Evolutionary conservation across 805 yeast genomes (phyloP).

Genomic region (Huiozyma naganishii): DNA sequence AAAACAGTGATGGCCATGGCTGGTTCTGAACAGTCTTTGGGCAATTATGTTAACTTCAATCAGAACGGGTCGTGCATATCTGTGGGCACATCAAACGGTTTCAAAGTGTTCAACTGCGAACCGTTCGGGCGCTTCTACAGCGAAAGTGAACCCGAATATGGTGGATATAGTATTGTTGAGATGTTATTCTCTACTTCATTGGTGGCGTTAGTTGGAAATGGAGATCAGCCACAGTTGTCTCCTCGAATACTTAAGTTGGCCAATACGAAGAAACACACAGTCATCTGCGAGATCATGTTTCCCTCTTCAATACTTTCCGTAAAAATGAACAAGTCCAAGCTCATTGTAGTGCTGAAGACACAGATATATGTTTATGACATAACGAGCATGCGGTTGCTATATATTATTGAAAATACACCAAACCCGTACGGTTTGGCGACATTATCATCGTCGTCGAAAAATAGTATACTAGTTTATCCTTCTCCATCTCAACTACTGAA

Average conservation of each 20-base stretch:
- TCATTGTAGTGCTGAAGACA: constrained; percentile 50
- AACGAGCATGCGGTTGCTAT: constrained; percentile 54
- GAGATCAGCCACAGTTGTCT: constrained; percentile 54
- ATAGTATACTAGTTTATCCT: constrained; percentile 58
- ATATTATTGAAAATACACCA: constrained; percentile 37
- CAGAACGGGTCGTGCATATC: constrained; percentile 68
- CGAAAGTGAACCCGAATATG: constrained; percentile 28
- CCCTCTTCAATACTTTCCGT: constrained; percentile 52
- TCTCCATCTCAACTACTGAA: constrained; percentile 54
- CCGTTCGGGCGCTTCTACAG: constrained; percentile 49
- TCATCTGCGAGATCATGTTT: constrained; percentile 64
- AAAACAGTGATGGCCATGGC: too few species aligned
- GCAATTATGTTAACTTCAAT: constrained; percentile 51
- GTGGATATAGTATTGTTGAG: constrained; percentile 57
- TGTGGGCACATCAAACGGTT: constrained; percentile 52
- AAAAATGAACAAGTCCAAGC: constrained; percentile 52
- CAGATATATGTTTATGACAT: constrained; percentile 67
- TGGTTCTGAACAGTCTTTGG: not conserved
- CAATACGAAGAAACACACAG: constrained; percentile 56
- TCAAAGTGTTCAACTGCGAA: constrained; percentile 58
- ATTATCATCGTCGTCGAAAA: constrained; percentile 41
- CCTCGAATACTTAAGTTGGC: constrained; percentile 77
- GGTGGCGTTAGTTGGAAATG: constrained; percentile 61
- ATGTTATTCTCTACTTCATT: constrained; percentile 70
- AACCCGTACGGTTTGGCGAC: constrained; percentile 51